Percentiles rank a stretch among this genome's conserved stretches.
phyloP scores from a whole-genome alignment of 768 basidiomycete species.

The Hypholoma fasciculare region DNA sequence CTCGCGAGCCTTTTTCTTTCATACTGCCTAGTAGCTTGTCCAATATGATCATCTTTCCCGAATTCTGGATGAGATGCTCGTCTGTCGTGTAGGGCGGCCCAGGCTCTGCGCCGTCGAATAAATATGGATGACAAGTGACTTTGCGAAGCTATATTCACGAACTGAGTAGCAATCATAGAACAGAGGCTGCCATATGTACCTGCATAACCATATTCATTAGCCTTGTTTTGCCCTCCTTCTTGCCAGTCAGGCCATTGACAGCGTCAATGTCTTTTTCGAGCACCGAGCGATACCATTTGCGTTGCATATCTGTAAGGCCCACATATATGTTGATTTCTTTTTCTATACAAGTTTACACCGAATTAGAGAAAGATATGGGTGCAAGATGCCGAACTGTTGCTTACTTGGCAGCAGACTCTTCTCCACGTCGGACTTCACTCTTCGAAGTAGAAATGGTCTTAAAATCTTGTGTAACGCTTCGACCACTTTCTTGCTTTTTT shows the following conservation, averaged over 20 bases:
- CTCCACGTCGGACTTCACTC: constrained; percentile 97
- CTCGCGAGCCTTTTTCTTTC: constrained; percentile 92
- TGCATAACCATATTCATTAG: constrained; percentile 99
- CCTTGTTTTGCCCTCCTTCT: constrained; percentile 98
- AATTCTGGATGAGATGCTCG: constrained; percentile 92
- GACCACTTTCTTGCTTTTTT: constrained; percentile 89
- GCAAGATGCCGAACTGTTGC: background rate
- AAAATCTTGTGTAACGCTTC: constrained; percentile 97
- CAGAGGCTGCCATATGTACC: constrained; percentile 34
- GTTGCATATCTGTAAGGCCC: constrained; percentile 95
- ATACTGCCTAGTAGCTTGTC: constrained; percentile 88
- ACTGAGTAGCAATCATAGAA: background rate
- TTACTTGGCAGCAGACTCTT: constrained; percentile 90
- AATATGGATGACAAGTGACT: constrained; percentile 89
- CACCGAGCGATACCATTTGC: constrained; percentile 96
- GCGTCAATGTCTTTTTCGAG: constrained; percentile 99
- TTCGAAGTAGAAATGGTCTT: constrained; percentile 88
- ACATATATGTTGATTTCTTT: constrained; percentile 99
- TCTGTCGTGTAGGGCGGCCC: constrained; percentile 99
- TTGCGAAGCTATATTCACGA: constrained; percentile 56
- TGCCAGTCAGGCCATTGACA: constrained; percentile 92
- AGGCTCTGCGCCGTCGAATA: constrained; percentile 97
- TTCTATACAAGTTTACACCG: constrained; percentile 43
- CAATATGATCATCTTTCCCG: constrained; percentile 96
- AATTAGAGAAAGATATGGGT: background rate